These are phyloP conservation scores for Syzygium malaccense DNA, from an alignment of 441 rosid genomes.

Conservation along the genomic window DNA sequence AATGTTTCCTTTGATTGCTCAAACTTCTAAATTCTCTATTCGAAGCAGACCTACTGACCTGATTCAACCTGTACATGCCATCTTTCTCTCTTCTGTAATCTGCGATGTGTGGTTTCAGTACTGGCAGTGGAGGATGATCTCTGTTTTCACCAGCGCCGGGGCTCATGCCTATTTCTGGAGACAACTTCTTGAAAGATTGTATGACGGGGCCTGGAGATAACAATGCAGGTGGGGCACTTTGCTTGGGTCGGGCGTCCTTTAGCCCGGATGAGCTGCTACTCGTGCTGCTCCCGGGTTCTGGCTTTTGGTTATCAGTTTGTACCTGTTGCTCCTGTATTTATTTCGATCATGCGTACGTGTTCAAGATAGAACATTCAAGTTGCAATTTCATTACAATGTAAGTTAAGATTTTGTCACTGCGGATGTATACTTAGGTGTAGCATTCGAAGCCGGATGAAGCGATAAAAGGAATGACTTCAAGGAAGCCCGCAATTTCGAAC, in stretches of 20 bases:
- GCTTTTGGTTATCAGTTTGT: slow-evolving; percentile 3
- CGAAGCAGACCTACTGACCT: slow-evolving; percentile 35
- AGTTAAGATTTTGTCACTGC: background rate
- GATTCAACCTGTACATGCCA: slow-evolving; percentile 25
- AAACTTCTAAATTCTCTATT: slow-evolving; percentile 37
- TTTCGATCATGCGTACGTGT: background rate
- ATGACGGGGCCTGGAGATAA: slow-evolving; percentile 2
- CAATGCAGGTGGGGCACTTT: slow-evolving; percentile 3
- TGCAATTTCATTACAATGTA: background rate
- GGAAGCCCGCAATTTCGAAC: background rate
- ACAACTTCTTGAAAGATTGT: slow-evolving; percentile 5
- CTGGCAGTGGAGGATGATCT: slow-evolving; percentile 34
- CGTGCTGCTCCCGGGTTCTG: slow-evolving; percentile 20
- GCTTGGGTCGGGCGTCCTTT: slow-evolving; percentile 2
- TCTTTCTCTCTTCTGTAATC: slow-evolving; percentile 12
- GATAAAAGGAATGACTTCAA: accelerated
- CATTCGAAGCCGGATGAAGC: background rate
- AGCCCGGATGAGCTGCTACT: slow-evolving; percentile 26
- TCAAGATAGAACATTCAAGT: background rate
- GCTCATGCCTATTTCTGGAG: slow-evolving; percentile 13
- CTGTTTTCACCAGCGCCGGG: slow-evolving; percentile 5
- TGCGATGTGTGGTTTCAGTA: slow-evolving; percentile 6
- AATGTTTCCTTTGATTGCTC: slow-evolving; percentile 17
- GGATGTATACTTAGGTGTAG: background rate
- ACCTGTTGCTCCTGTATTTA: background rate